Conservation (phyloP, 2,329 filamentous ascomycete species). For the Penicillium aurantiogriseum region DNA sequence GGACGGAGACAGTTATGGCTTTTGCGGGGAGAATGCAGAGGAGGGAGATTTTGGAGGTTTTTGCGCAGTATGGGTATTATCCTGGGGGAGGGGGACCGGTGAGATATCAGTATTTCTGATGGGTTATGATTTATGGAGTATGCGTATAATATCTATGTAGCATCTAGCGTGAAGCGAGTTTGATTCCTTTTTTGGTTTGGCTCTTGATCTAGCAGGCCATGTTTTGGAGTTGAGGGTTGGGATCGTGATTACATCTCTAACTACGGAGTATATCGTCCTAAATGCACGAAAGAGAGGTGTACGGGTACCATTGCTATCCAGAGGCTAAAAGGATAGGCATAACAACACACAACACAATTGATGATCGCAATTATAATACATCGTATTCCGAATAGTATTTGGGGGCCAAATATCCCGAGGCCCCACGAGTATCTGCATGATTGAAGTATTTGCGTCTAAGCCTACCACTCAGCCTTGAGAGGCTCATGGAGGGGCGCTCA, state of each 20-base stretch:
- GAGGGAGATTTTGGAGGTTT: not conserved
- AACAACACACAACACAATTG: too few species aligned
- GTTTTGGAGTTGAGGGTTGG: not conserved
- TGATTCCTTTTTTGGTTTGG: not conserved
- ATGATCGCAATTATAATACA: not conserved
- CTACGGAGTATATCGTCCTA: not conserved
- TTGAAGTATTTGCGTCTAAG: not conserved
- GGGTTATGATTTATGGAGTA: too few species aligned
- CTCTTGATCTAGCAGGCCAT: not conserved
- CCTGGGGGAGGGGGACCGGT: not conserved
- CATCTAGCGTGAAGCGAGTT: not conserved
- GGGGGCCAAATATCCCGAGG: not conserved
- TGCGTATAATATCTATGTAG: not conserved
- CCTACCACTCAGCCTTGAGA: not conserved
- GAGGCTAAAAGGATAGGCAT: too few species aligned
- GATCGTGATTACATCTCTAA: not conserved
- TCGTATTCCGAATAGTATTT: not conserved
- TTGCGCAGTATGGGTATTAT: not conserved
- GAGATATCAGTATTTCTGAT: conserved; percentile 4
- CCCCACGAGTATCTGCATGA: not conserved
- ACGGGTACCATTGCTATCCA: too few species aligned
- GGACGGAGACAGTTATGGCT: not conserved
- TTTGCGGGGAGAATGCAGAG: not conserved
- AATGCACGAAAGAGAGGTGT: too few species aligned
- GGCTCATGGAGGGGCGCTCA: not conserved